Evolutionary conservation across 495 filamentous ascomycete species (phyloP), one percentile per base, ranked within the genome.

Genomic region (Aspergillus avenaceus): DNA sequence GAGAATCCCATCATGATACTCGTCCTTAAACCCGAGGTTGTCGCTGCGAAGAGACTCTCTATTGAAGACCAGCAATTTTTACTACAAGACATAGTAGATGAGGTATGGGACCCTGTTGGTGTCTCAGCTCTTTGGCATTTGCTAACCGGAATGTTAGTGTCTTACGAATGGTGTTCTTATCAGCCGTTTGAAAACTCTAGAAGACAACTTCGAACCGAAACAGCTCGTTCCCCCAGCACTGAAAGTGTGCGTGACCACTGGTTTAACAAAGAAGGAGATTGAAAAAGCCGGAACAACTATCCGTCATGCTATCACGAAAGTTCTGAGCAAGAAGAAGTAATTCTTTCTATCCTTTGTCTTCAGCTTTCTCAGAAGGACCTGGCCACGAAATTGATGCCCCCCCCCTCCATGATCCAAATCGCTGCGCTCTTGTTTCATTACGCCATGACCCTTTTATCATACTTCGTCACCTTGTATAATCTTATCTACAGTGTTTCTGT

Each of bases 261-360:
- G 88, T 8, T 76, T 97, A 56, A 86, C 86, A 27, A 91, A 87
- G 74, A 96, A 95, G 72, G 93, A 98, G 66, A 85, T 90, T 37
- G 93, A 98, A 72, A 92, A 90, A 71, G 88, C 93, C 2, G 93
- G 92, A 2, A 80, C 83, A 4, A 86, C 81, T 5, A 88, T 97
- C 50, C 79, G 95, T 44, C 92, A 97, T 70, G 93, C 91, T 16
- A 88, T 97, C 57, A 96, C 91, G 25, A 96, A 95, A 73, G 84
- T 97, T 43, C 63, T 87, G 61, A 82, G 74, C 63, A 75, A 74
- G 53, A 74, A 67, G 66, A 81, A 71, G 56, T 72, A 55, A 55
- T 41, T 27, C 14, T 34, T 32, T 26, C 24, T 25, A 32, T 12
- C 47, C 29, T n/a, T 50, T 27, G 41, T 47, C 27, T 26, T 43